phyloP scores from a whole-genome alignment of 345 rosid species.

The Sonneratia caseolaris region DNA sequence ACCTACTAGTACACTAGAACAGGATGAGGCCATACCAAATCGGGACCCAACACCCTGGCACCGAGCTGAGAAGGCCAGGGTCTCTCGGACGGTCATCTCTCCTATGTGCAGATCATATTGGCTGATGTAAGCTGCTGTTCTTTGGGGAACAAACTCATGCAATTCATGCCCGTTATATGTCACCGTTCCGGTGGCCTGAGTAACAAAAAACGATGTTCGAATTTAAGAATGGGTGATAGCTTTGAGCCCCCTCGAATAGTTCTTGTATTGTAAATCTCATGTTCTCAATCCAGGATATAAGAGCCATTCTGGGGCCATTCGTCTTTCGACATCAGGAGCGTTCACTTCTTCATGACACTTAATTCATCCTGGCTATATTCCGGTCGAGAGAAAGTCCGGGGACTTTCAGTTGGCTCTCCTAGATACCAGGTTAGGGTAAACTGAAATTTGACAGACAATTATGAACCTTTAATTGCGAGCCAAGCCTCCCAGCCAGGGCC shows the following conservation, averaged over 20 bases:
- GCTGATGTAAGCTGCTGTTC: slow-evolving; percentile 53
- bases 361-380: no score
- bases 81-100: slow-evolving; percentile 83
- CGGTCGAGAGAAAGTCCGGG: no score
- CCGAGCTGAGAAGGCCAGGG: slow-evolving; percentile 72
- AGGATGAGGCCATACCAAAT: slow-evolving; percentile 24
- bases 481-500: slow-evolving; percentile 31
- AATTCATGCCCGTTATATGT: slow-evolving; percentile 39
- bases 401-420: no score
- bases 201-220: neutral
- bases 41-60: slow-evolving; percentile 69
- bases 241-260: no score
- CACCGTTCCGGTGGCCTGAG: slow-evolving; percentile 32
- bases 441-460: no score
- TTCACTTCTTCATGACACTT: no score
- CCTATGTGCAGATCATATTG: slow-evolving; percentile 73
- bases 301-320: no score
- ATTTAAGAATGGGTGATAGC: neutral
- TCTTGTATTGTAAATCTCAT: no score
- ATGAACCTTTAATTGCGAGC: slow-evolving; percentile 12
- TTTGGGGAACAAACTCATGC: slow-evolving; percentile 38
- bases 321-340: no score
- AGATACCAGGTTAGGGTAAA: neutral
- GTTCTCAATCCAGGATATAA: no score
- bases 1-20: neutral